Conservation (phyloP, 2,329 filamentous ascomycete species). For the Epicoccum nigrum region DNA sequence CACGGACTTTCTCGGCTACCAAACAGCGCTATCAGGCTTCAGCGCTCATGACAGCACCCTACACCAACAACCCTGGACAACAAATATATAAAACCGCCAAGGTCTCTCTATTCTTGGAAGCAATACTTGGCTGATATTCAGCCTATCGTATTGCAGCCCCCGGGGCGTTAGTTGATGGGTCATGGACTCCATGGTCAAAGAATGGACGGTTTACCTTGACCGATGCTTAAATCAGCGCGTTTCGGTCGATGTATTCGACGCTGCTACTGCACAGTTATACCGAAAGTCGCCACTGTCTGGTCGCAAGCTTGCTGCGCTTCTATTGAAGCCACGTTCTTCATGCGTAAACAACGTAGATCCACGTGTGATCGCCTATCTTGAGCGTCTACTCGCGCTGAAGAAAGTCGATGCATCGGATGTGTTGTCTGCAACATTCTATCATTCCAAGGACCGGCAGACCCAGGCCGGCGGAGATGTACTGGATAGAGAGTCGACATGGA, state of each 20-base stretch:
- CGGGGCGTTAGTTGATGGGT: constrained; percentile 27
- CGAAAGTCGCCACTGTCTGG: constrained; percentile 44
- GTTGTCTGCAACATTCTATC: constrained; percentile 39
- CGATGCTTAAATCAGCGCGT: constrained; percentile 44
- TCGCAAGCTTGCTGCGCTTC: constrained; percentile 42
- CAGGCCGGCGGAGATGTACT: constrained; percentile 26
- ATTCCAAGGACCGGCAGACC: constrained; percentile 43
- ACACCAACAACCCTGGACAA: constrained; percentile 11
- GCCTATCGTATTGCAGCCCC: constrained; percentile 20
- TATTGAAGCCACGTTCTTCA: constrained; percentile 42
- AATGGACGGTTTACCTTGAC: constrained; percentile 45
- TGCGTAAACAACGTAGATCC: constrained; percentile 41
- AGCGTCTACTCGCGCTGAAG: constrained; percentile 41
- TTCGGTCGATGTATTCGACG: constrained; percentile 41
- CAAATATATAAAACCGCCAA: constrained; percentile 14
- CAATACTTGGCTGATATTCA: constrained; percentile 17
- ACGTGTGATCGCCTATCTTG: constrained; percentile 42
- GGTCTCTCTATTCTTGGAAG: constrained; percentile 25
- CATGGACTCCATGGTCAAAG: constrained; percentile 44
- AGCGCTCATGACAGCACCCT: constrained; percentile 12
- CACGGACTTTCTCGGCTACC: constrained; percentile 5
- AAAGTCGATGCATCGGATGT: constrained; percentile 46
- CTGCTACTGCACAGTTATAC: constrained; percentile 40
- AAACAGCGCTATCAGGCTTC: neutral
- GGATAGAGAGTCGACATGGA: constrained; percentile 34